Base-by-base conservation (phyloP, 345 rosid species). In the Eucalyptus virginea region DNA sequence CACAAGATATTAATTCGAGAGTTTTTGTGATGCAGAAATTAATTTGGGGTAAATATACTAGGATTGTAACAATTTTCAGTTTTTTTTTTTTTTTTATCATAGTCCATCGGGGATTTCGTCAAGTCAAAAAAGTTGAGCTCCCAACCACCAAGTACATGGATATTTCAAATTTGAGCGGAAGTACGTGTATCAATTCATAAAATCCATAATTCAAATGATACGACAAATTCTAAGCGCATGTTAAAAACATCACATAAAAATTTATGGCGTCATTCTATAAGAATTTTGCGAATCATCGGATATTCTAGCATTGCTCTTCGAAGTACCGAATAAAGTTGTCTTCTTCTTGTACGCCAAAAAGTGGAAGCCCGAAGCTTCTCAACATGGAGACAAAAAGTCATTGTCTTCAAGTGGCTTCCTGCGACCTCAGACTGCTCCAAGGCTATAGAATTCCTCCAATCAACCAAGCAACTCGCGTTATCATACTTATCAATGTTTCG, bases 151-250 rank as follows among this genome's bases (percentile, higher is more conserved):
- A 0, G 8, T 30, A 26, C 67, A 24, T 26, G n/a, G 16, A 14
- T 3, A 2, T 62, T 28, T 62, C 1, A 30, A 62, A 62, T 62
- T 0, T 30, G 18, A 62, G 34, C 8, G 0, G 9, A 62, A 62
- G 18, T 65, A 60, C 19, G 15, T 8, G 0, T 30, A n/a, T 65
- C 1, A 0, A n/a, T n/a, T 65, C 19, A n/a, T 0, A n/a, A n/a
- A 30, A 15, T 65, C 0, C 34, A n/a, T 65, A 7, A 12, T 30
- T 6, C 37, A 65, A n/a, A n/a, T n/a, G 6, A 65, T 14, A 30
- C 19, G 37, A n/a, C 10, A 65, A 7, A 65, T 65, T 30, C 34
- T 65, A n/a, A 65, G 0, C 10, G 0, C 6, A 0, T 7, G 37
- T 13, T 15, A 7, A 65, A n/a, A 65, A n/a, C 18, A 37, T 16